Percentiles rank a stretch among this genome's conserved stretches.
These are phyloP conservation scores for Fusarium humuli DNA, from an alignment of 2,329 filamentous ascomycete genomes.

Conservation along the genomic window DNA sequence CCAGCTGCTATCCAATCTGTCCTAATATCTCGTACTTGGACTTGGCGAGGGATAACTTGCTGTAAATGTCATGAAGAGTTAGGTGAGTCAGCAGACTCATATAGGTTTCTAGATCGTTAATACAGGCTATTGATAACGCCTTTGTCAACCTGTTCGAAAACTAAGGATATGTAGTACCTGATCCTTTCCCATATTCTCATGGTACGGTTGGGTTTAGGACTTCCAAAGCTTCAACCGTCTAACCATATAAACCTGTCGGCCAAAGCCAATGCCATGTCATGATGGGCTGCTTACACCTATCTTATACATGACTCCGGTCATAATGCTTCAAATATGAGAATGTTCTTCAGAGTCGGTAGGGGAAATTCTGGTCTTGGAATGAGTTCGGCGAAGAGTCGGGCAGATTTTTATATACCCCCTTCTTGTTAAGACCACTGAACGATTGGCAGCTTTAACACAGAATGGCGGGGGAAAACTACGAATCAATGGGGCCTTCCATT, in stretches of 20 bases:
- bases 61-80: background rate
- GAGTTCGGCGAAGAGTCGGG: background rate
- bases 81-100: background rate
- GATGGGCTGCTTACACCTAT: background rate
- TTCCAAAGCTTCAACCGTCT: background rate
- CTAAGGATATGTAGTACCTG: background rate
- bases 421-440: background rate
- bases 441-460: background rate
- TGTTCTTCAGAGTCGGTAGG: background rate
- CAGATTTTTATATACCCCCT: background rate
- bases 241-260: background rate
- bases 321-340: background rate
- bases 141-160: background rate
- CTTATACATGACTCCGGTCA: background rate
- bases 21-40: background rate
- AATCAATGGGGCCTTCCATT: background rate
- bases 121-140: background rate
- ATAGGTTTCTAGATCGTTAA: background rate
- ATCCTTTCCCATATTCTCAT: background rate
- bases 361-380: background rate
- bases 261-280: background rate
- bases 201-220: background rate
- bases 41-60: background rate
- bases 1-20: background rate
- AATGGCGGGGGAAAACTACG: background rate